These are phyloP conservation scores for Haplographium delicatum DNA, from an alignment of 495 filamentous ascomycete genomes.

Conservation along the genomic window DNA sequence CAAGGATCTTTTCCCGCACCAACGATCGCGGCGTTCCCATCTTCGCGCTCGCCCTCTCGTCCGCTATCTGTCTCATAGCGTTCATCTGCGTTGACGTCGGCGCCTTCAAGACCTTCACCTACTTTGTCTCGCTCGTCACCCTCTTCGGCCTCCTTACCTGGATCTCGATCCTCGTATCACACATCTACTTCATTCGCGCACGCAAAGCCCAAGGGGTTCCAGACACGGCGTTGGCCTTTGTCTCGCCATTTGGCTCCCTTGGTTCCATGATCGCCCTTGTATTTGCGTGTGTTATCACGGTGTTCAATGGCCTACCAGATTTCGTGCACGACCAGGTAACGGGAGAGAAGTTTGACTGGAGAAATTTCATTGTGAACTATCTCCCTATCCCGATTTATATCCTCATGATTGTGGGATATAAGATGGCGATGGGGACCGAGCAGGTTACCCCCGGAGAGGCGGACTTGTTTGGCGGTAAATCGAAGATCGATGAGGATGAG, in stretches of 20 bases:
- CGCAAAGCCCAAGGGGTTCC: conserved; percentile 50
- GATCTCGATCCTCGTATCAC: conserved; percentile 50
- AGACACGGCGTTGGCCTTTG: conserved; percentile 49
- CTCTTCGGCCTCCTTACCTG: conserved; percentile 57
- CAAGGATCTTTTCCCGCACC: conserved; percentile 50
- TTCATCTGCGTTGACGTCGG: conserved; percentile 65
- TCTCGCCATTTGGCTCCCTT: conserved; percentile 54
- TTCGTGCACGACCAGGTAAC: conserved; percentile 47
- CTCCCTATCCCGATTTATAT: conserved; percentile 53
- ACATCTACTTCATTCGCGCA: conserved; percentile 55
- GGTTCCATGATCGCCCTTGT: conserved; percentile 51
- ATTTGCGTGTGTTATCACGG: conserved; percentile 48
- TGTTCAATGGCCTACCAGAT: conserved; percentile 51
- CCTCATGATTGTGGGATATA: conserved; percentile 50
- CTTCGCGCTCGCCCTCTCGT: conserved; percentile 49
- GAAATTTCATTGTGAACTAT: conserved; percentile 52
- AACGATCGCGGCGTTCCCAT: conserved; percentile 58
- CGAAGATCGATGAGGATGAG: conserved; percentile 69
- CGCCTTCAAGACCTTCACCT: conserved; percentile 52
- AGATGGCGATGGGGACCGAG: conserved; percentile 42
- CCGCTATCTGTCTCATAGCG: conserved; percentile 50
- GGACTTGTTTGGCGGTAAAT: conserved; percentile 61
- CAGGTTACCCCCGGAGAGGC: conserved; percentile 44
- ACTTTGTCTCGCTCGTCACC: conserved; percentile 56
- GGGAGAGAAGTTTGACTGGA: conserved; percentile 35